Base-by-base conservation (phyloP, 495 filamentous ascomycete genomes). In the Jackrogersella minutella region DNA sequence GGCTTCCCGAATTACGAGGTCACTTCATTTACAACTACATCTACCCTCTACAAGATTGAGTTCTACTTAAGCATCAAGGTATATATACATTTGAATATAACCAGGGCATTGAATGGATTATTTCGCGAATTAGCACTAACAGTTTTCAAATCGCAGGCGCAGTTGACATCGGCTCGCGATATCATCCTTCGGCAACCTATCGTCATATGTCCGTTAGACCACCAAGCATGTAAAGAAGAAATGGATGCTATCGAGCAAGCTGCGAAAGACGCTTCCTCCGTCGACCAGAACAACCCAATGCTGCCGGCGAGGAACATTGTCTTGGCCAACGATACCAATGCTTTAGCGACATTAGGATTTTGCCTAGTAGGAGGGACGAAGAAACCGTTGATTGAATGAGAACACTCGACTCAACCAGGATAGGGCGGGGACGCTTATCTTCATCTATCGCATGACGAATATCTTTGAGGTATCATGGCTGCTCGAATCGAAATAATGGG, bases 241-340 rank as follows among this genome's bases (percentile, higher is more conserved):
- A 96, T 99, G 91, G 93, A 97, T 71, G 92, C 93, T 6, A 98
- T 98, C 63, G 92, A 97, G 70, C 90, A 95, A 76, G 91, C 96
- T 0, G 95, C 95, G 1, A 93, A 93, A 74, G 93, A 98, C 59
- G 94, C 95, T 5, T 88, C 90, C 19, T 87, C 90, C 59, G 87
- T 99, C 43, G 91, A 91, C 68, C 88, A 89, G 0, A 91, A 93
- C 47, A 97, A 97, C 61, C 95, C 93, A 0, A 90, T 92, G 86
- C 76, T 97, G 9, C 93, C 95, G 2, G 86, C 93, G 5, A 87
- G 87, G 50, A 86, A 85, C 14, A 97, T 99, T 61, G 86, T 97
- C 41, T 84, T 88, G 30, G 87, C 92, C 2, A 84, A 82, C 59
- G 93, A 97, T 70, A 85, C 82, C 37, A 86, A 91, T 50, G 90